Evolutionary conservation across 257 asterid species (phyloP), one percentile per base, ranked within the genome.

Genomic region (Ophiorrhiza pumila): DNA sequence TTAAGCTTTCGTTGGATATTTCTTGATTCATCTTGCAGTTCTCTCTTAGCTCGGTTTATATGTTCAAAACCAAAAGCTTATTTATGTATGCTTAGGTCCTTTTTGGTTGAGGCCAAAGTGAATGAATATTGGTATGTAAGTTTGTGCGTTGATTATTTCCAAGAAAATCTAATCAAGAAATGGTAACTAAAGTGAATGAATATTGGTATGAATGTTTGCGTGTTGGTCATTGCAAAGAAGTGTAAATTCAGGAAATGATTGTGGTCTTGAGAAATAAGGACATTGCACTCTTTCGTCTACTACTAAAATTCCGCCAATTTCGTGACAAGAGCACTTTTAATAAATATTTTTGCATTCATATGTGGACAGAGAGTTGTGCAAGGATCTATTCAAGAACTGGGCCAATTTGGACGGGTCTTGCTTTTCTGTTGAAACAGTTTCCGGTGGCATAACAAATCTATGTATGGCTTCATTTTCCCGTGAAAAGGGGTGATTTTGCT

Each of bases 391-490:
- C 88, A 79, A 85, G 82, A 80, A 90, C 67, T 94, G 97, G 98
- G 81, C 86, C 49, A 75, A 77, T 72, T 76, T 91, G 87, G 88
- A 91, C 58, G 95, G 83, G 77, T 87, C 99, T 49, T 81, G 73
- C 76, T 85, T 90, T 83, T 86, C 97, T 74, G 86, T 88, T 49
- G 95, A 90, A 73, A 94, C 84, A 11, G 92, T 94, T 65, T 86
- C 99, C n/a, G 99, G 99, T 64, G 99, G 99, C 85, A 94, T 94
- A 80, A 94, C 99, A 71, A 94, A 94, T 84, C 81, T 87, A 47
- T 79, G 97, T 93, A 78, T 47, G 94, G 78, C 32, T 84, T 80
- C 50, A 25, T 12, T 71, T 63, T 72, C 39, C 69, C 42, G 0
- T 7, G 7, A 17, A 5, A 43, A 49, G 46, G n/a, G 50, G 23